Conservation (phyloP, 2,329 filamentous ascomycete genomes). For the Fusarium hainanense region DNA sequence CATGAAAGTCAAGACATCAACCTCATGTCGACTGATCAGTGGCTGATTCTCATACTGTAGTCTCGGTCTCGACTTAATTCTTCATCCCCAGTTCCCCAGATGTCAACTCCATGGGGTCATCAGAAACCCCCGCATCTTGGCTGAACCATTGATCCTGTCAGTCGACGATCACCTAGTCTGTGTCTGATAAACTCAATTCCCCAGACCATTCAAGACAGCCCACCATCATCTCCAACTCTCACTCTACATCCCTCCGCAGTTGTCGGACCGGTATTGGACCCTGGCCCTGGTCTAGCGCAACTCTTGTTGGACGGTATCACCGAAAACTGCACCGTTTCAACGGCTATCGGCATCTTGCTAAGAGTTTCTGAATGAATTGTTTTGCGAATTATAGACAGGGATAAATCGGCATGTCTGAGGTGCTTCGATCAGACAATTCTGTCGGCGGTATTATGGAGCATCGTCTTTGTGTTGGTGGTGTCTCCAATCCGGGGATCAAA, state of each 20-base stretch:
- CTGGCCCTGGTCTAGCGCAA: constrained; percentile 11
- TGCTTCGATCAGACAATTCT: neutral
- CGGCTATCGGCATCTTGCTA: constrained; percentile 24
- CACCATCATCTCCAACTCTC: neutral
- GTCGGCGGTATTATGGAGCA: constrained; percentile 28
- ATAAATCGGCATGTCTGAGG: neutral
- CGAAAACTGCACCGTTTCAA: constrained; percentile 25
- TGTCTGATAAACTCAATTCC: neutral
- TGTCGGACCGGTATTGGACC: constrained; percentile 22
- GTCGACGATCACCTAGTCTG: neutral
- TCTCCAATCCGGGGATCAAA: neutral
- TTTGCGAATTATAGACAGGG: neutral
- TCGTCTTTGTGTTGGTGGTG: neutral
- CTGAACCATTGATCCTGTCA: constrained; percentile 5
- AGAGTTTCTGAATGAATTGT: neutral
- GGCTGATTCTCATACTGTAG: neutral
- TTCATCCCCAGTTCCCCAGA: neutral
- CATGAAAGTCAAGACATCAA: neutral
- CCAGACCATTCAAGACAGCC: neutral
- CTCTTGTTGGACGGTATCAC: constrained; percentile 10
- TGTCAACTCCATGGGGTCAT: constrained; percentile 4
- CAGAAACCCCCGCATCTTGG: constrained; percentile 24
- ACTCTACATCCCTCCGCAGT: neutral
- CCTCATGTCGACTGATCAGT: constrained; percentile 3
- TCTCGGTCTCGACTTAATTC: neutral